Evolutionary conservation across 352 stramenopile genomes (phyloP).

Genomic region (Phytophthora sansomeana): DNA sequence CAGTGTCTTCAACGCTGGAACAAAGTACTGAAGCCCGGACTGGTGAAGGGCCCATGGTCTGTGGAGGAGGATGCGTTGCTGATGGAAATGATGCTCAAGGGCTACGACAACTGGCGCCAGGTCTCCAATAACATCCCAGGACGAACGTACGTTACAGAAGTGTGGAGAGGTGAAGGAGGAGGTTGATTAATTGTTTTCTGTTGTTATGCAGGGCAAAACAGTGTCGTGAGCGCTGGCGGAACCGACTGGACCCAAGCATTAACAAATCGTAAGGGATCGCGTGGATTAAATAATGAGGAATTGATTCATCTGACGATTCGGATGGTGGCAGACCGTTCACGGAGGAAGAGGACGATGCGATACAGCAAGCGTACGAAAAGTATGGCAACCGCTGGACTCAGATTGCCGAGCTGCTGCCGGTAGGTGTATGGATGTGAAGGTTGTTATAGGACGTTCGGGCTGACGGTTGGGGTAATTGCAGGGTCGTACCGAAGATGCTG

Average conservation of each 20-base stretch:
- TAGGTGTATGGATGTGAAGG: slow-evolving; percentile 21
- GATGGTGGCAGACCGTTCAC: slow-evolving; percentile 59
- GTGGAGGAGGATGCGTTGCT: slow-evolving; percentile 92
- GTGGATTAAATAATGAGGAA: too few species aligned
- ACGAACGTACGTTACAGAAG: slow-evolving; percentile 63
- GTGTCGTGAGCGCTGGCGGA: slow-evolving; percentile 97
- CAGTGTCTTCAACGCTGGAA: slow-evolving; percentile 90
- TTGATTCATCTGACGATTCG: slow-evolving; percentile 10
- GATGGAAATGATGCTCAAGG: slow-evolving; percentile 86
- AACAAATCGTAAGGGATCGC: slow-evolving; percentile 89
- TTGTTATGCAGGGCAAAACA: slow-evolving; percentile 88
- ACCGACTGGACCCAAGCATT: slow-evolving; percentile 95
- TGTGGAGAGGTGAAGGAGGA: background rate
- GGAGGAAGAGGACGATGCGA: slow-evolving; percentile 70
- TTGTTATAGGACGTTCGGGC: background rate
- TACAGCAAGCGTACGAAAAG: slow-evolving; percentile 83
- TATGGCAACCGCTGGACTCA: slow-evolving; percentile 90
- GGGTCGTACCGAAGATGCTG: slow-evolving; percentile 80
- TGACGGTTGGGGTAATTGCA: slow-evolving; percentile 24
- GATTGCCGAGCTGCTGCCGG: slow-evolving; percentile 83
- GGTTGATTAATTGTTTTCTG: background rate
- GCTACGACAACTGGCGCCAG: slow-evolving; percentile 76
- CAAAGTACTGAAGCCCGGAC: slow-evolving; percentile 92
- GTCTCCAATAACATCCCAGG: slow-evolving; percentile 75
- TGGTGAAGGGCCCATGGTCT: slow-evolving; percentile 94